Evolutionary conservation across 2,329 filamentous ascomycete species (phyloP), one percentile per base, ranked within the genome.

Genomic region (Atkinsonella hypoxylon): DNA sequence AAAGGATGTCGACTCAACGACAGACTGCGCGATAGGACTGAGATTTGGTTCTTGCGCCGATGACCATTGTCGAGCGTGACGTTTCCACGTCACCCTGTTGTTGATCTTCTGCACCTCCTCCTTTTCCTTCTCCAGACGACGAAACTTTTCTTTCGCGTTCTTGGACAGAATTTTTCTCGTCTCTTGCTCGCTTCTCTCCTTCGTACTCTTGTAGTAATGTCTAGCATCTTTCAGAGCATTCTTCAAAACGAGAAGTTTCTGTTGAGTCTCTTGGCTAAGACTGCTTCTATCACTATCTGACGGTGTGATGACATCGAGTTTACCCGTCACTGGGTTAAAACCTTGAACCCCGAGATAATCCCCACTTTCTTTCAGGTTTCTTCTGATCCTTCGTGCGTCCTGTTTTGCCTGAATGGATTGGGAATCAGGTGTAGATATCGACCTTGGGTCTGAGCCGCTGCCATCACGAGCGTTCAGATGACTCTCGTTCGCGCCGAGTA

Each of bases 261-360:
- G 57, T 34, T 64, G 63, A 7, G 61, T 62, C 22, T 65, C 61
- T 15, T 59, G 45, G 56, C 64, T 59, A 44, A 59, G 45, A 4
- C 61, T 64, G 51, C 68, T 70, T 30, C 67, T 66, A 1, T 72
- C 73, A 53, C 72, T 76, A 13, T 69, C 67, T 2, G 73, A 73
- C 8, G 74, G 72, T 4, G 74, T 77, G 38, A 78, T 63, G 13
- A 74, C 61, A 51, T 79, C 73, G 46, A 73, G 70, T 54, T 73
- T 66, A 5, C 79, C 76, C 0, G 79, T 81, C 41, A 70, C 64
- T 0, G 78, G 78, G 57, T 82, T 81, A 49, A 76, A 67, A 3
- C 78, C 78, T 52, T 79, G 76, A 1, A 81, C 74, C 2, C 77
- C 78, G 0, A 82, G 69, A 57, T 73, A 82, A 59, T 82, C 78